Conservation (phyloP, 768 basidiomycete genomes). For the Pisolithus marmoratus region DNA sequence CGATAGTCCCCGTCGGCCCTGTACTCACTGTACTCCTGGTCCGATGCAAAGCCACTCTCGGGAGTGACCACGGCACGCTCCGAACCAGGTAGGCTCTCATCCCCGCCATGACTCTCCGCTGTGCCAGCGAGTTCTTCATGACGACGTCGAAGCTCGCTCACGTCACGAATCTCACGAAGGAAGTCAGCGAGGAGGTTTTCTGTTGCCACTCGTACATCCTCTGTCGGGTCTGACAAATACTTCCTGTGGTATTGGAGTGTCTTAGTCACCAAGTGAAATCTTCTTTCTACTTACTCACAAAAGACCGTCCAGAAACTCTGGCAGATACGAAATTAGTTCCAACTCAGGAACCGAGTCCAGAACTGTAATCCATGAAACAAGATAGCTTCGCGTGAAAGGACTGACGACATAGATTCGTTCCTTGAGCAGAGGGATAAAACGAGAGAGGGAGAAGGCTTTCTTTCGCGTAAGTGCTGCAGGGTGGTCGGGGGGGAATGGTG, state of each 20-base stretch:
- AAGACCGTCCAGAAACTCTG: slow-evolving; percentile 91
- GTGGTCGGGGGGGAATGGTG: slow-evolving; percentile 53
- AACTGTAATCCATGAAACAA: slow-evolving; percentile 96
- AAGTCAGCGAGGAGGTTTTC: slow-evolving; percentile 88
- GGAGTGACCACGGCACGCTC: slow-evolving; percentile 55
- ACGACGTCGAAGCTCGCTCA: slow-evolving; percentile 68
- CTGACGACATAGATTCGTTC: slow-evolving; percentile 94
- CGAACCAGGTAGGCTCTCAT: slow-evolving; percentile 53
- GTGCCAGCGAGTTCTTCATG: slow-evolving; percentile 48
- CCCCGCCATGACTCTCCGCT: slow-evolving; percentile 34
- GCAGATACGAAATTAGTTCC: slow-evolving; percentile 90
- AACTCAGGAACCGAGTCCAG: slow-evolving; percentile 95
- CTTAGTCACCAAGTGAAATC: slow-evolving; percentile 5
- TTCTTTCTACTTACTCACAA: slow-evolving; percentile 49
- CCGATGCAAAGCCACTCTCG: slow-evolving; percentile 36
- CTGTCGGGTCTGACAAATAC: slow-evolving; percentile 92
- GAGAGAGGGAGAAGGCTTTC: slow-evolving; percentile 89
- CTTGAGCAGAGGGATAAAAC: slow-evolving; percentile 89
- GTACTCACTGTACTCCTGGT: slow-evolving; percentile 39
- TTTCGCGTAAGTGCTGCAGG: slow-evolving; percentile 32
- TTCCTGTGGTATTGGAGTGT: slow-evolving; percentile 45
- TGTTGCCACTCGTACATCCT: slow-evolving; percentile 88
- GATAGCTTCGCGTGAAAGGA: slow-evolving; percentile 91
- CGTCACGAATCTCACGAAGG: slow-evolving; percentile 83
- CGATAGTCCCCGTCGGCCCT: slow-evolving; percentile 47